Base-by-base conservation (phyloP, 495 filamentous ascomycete species). In the Parachaetomium inaequale region DNA sequence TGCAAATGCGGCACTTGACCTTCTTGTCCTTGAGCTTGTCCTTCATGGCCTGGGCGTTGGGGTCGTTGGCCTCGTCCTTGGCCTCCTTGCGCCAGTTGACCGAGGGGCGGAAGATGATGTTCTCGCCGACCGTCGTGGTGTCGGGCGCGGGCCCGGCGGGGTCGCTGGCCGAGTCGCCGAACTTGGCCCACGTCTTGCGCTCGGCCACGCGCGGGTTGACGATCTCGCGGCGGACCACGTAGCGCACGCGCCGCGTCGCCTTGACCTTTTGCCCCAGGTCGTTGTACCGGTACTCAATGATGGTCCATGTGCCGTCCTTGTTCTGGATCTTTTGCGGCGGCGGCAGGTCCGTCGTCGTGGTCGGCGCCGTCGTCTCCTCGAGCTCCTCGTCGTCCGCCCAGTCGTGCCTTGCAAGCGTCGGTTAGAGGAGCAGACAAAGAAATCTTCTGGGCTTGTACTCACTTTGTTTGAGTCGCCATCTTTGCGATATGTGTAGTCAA, bases 1-100 rank as follows among this genome's bases (percentile, higher is more conserved):
- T 89, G 79, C 94, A 98, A 72, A 98, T 98, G 81, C 94, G 87
- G 78, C 94, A 98, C 83, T 97, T 97, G 79, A 98, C 95, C 83
- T 96, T 96, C 85, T 96, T 96, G 78, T 96, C 91, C 86, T 93
- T 96, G 62, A 97, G 82, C 82, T 91, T 85, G 66, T 92, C 91
- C 81, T 92, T 94, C 81, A 96, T 87, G 69, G 82, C 83, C 70
- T 84, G 85, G 59, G 85, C 85, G 81, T 91, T 90, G 78, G 88
- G 85, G 63, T 86, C 87, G 63, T 82, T 80, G 69, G 79, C 76
- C 75, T 92, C 91, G 76, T 93, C 90, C 79, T 89, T 89, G 57
- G 87, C 87, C 65, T 90, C 89, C 68, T 87, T 86, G 79, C 91
- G 92, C 91, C 91, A 98, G 81, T 93, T 94, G 54, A 88, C 82